Evolutionary conservation across 208 protist species (phyloP).

Genomic region (Wallacemonas sp.): DNA sequence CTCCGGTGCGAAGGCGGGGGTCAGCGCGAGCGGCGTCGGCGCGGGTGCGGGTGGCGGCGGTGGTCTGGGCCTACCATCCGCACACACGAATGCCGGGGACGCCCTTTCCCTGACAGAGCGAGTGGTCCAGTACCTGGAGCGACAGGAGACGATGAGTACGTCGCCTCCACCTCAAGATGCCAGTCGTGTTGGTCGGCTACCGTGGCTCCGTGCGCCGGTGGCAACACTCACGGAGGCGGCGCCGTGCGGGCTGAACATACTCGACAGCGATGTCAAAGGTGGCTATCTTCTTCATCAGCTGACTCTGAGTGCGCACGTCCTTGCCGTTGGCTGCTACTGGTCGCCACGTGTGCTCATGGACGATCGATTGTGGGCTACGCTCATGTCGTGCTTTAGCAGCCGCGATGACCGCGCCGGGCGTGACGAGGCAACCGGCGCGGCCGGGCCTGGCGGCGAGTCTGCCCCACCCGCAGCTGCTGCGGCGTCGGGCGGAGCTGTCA

Average conservation of each 20-base stretch:
- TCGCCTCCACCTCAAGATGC: background rate
- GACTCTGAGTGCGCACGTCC: conserved; percentile 16
- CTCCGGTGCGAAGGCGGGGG: conserved; percentile 14
- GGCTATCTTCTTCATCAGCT: conserved; percentile 74
- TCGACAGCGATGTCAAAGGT: conserved; percentile 73
- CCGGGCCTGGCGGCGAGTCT: background rate
- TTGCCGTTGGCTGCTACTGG: conserved; percentile 13
- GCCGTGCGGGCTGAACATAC: conserved; percentile 58
- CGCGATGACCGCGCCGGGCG: conserved; percentile 38
- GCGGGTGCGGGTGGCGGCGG: background rate
- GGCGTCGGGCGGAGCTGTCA: background rate
- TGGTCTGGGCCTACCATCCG: too few species aligned
- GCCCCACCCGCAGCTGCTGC: background rate
- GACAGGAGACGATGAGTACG: background rate
- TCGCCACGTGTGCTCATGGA: conserved; percentile 23
- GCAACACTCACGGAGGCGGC: conserved; percentile 23
- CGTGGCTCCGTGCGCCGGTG: background rate
- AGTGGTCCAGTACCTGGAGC: background rate
- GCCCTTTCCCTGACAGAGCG: background rate
- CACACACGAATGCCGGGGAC: background rate
- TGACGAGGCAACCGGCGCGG: background rate
- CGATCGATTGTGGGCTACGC: conserved; percentile 31
- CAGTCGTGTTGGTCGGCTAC: background rate
- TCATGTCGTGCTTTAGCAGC: conserved; percentile 65
- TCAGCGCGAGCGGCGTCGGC: background rate